Conservation (phyloP, 805 yeast species). For the Metschnikowia matae region DNA sequence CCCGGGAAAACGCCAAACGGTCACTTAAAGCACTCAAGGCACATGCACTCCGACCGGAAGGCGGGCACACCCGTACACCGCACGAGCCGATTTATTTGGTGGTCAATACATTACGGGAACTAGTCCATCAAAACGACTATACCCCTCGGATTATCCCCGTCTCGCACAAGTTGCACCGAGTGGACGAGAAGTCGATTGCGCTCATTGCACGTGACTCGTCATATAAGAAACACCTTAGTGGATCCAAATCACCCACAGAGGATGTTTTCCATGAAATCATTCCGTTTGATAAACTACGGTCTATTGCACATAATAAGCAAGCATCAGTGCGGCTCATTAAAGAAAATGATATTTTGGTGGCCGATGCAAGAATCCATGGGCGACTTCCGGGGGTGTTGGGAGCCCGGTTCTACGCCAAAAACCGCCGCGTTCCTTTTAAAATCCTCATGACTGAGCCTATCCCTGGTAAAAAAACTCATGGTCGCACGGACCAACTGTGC, state of each 20-base stretch:
- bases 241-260: conserved; percentile 51
- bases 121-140: conserved; percentile 43
- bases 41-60: conserved; percentile 6
- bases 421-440: conserved; percentile 65
- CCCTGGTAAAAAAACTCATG: conserved; percentile 36
- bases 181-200: conserved; percentile 49
- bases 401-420: conserved; percentile 55
- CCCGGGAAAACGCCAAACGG: conserved; percentile 17
- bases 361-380: conserved; percentile 65
- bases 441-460: conserved; percentile 52
- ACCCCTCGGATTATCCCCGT: conserved; percentile 60
- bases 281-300: conserved; percentile 53
- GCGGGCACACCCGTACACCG: background rate
- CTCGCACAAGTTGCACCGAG: conserved; percentile 45
- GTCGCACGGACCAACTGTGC: conserved; percentile 50
- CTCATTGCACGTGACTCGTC: conserved; percentile 75
- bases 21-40: conserved; percentile 16
- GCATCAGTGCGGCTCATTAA: conserved; percentile 47
- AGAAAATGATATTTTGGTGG: conserved; percentile 63
- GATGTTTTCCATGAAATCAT: conserved; percentile 59
- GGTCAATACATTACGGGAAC: conserved; percentile 45
- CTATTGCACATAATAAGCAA: conserved; percentile 41
- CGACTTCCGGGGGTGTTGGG: conserved; percentile 58
- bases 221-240: conserved; percentile 47
- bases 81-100: conserved; percentile 36